Evolutionary conservation across 352 stramenopile genomes (phyloP), one percentile per base, ranked within the genome.

Genomic region (Poterioochromonas sp.): DNA sequence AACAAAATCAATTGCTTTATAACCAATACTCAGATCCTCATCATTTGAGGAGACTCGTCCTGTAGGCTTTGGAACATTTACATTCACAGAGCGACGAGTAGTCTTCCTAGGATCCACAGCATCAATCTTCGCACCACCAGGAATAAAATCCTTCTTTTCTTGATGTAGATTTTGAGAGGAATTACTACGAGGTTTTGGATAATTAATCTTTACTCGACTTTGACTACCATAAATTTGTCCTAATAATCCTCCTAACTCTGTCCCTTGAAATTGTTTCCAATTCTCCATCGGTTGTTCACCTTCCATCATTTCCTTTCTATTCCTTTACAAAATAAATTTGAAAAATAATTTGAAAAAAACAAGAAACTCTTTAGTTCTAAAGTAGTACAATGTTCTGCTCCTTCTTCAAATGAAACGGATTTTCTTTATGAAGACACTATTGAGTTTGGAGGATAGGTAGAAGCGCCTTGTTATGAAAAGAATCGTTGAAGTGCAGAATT

Each of bases 191-290:
- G 40, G 40, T 74, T 74, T 74, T 29, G 65, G 65, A 54, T 74
- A 74, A 54, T 54, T 74, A 40, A 74, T 74, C 20, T 54, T 51
- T 54, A 37, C 37, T 74, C 40, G 5, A 35, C 32, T 15, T 54
- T 74, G 39, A 69, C 41, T 69, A 40, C 65, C 40, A 74, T 74
- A 74, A 18, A 74, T 58, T 18, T 53, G n/a, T 44, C 40, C n/a
- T 37, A 74, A 8, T 37, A 74, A 54, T 5, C 37, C 43, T 58
- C 65, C 65, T 54, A 74, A 39, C 29, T 74, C 65, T 44, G 65
- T 74, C 22, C 65, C 65, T 18, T 54, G 65, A n/a, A 74, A 74
- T 54, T 74, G 65, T 39, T 74, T 53, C 65, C 65, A 74, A n/a
- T 74, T 37, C 2, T 37, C 15, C 34, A 71, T 49, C 40, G 15